Conservation (phyloP, 768 basidiomycete species). For the Leucocoprinus birnbaumii region DNA sequence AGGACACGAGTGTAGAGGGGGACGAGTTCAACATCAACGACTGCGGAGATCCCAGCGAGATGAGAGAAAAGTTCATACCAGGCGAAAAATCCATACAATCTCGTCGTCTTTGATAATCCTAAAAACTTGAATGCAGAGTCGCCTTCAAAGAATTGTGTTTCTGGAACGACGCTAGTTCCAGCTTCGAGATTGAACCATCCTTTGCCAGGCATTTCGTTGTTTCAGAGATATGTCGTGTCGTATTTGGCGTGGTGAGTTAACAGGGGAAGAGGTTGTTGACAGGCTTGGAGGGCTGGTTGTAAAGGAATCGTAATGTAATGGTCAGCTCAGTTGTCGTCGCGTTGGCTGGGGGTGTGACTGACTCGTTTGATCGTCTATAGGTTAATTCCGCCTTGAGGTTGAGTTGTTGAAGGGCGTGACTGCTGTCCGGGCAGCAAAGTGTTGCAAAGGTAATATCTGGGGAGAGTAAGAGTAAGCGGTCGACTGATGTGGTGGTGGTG, state of each 20-base stretch:
- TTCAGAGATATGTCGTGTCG: not conserved
- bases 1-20: no score
- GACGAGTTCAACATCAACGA: not conserved
- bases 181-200: conserved; percentile 88
- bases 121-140: conserved; percentile 85
- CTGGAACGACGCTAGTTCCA: conserved; percentile 58
- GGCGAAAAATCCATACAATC: conserved; percentile 82
- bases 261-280: no score
- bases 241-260: no score
- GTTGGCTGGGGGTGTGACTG: no score
- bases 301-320: no score
- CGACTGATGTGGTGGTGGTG: not conserved
- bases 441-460: not conserved
- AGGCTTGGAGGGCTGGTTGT: no score
- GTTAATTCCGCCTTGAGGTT: no score
- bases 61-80: conserved; percentile 49
- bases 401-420: not conserved
- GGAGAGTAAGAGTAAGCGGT: not conserved
- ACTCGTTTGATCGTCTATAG: no score
- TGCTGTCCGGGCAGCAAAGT: conserved; percentile 33
- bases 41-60: not conserved
- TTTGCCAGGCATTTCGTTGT: conserved; percentile 48
- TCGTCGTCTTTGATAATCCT: conserved; percentile 72
- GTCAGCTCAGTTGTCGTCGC: no score
- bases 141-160: conserved; percentile 83